Base-by-base conservation (phyloP, 768 basidiomycete species). In the Pleurotus ostreatus region DNA sequence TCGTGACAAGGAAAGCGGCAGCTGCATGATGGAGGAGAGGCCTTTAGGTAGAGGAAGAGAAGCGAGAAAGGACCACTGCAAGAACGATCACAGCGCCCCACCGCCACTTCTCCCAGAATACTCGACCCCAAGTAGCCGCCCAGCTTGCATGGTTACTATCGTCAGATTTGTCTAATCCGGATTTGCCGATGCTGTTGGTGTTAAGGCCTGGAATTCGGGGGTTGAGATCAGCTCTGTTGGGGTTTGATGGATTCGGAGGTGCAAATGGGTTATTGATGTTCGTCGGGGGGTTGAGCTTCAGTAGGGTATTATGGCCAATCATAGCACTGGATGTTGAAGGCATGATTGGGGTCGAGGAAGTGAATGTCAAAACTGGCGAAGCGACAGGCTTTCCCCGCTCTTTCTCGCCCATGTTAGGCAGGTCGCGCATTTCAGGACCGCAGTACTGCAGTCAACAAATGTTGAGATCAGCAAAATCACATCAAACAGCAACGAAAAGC, bases 371-470 rank as follows among this genome's bases (percentile, higher is more conserved):
- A 59, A 60, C 56, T 55, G 65, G 59, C 46, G 67, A 66, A 57
- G 63, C 47, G 53, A 71, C 64, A 65, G 80, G 65, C 53, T 76
- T 79, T 7, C 85, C 88, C 23, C 82, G 79, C 62, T 89, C 89
- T 61, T 79, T 84, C 69, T 89, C 79, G 18, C 88, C 94, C 96
- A 98, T 98, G 71, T 97, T 97, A 0, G 96, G 96, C 25, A 95
- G 71, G 65, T 94, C 86, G 45, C 77, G 83, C 65, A 83, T 78
- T 15, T 73, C 72, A 9, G 83, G 77, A 26, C 78, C 75, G 64
- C 88, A 89, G 64, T 90, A 92, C 88, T 98, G 63, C 46, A 63
- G 38, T 40, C 54, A 60, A 38, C 45, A 58, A 40, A 45, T 45
- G 49, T 45, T 56, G 45, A 55, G 49, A 57, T 56, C 25, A 25